phyloP scores from a whole-genome alignment of 2,329 filamentous ascomycete species.

The Trichophyton benhamiae region DNA sequence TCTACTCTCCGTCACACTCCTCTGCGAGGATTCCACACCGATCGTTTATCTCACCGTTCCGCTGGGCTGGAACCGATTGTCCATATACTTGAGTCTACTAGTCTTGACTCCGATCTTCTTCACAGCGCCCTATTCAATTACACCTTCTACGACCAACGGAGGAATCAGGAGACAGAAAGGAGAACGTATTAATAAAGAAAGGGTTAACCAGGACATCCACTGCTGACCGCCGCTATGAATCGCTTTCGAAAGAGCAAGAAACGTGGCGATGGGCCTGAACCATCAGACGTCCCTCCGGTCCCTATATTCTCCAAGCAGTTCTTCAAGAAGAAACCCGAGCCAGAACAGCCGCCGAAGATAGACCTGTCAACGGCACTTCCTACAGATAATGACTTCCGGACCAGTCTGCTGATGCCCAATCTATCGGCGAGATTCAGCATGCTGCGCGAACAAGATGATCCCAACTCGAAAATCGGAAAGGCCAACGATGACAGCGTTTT shows the following conservation, averaged over 20 bases:
- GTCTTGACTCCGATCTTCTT: not conserved
- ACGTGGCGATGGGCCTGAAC: constrained; percentile 20
- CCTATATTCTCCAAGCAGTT: constrained; percentile 25
- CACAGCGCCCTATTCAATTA: not conserved
- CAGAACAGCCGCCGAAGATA: constrained; percentile 47
- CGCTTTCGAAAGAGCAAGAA: constrained; percentile 32
- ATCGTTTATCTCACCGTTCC: not conserved
- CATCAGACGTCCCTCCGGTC: constrained; percentile 16
- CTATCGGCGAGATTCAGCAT: constrained; percentile 93
- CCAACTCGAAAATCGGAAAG: constrained; percentile 76
- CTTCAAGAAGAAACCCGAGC: constrained; percentile 43
- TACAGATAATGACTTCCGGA: constrained; percentile 78
- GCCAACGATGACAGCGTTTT: constrained; percentile 91
- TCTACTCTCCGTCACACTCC: constrained; percentile 1
- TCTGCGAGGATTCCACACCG: not conserved
- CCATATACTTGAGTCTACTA: not conserved
- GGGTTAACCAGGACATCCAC: too few species aligned
- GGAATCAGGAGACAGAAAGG: not conserved
- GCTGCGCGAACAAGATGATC: constrained; percentile 88
- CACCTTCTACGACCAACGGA: not conserved
- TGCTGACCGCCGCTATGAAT: constrained; percentile 23
- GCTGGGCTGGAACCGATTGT: not conserved
- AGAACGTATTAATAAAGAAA: too few species aligned
- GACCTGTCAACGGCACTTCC: constrained; percentile 66
- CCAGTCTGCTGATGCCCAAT: constrained; percentile 89